Conservation (phyloP, 1,284 basidiomycete genomes). For the Farysia itapuensis region DNA sequence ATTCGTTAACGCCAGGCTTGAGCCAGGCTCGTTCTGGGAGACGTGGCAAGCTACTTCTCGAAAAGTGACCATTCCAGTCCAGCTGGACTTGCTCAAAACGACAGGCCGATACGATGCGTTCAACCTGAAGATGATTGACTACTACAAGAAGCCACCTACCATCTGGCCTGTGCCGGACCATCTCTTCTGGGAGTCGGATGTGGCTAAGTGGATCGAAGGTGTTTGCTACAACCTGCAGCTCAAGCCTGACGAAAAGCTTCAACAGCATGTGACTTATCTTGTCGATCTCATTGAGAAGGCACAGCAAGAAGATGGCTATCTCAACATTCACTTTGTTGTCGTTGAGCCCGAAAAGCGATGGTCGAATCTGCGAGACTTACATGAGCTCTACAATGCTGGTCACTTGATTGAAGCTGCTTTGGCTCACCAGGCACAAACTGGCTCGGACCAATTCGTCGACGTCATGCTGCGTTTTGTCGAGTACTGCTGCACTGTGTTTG, state of each 20-base stretch:
- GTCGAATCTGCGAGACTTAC: conserved; percentile 17
- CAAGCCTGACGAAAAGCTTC: conserved; percentile 3
- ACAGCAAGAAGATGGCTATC: conserved; percentile 19
- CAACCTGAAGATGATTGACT: conserved; percentile 12
- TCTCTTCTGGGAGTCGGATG: conserved; percentile 26
- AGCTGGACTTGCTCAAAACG: conserved; percentile 11
- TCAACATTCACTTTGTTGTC: conserved; percentile 27
- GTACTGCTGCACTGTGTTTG: conserved; percentile 17
- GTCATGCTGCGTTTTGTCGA: conserved; percentile 28
- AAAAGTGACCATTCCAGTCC: conserved; percentile 12
- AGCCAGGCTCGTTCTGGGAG: conserved; percentile 11
- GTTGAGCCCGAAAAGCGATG: conserved; percentile 16
- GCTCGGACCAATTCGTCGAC: conserved; percentile 7
- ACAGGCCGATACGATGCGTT: conserved; percentile 23
- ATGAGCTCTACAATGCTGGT: conserved; percentile 29
- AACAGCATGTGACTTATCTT: conserved; percentile 9
- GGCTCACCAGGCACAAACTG: conserved; percentile 9
- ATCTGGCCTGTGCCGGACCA: conserved; percentile 23
- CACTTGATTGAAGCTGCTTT: conserved; percentile 19
- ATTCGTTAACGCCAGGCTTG: conserved; percentile 3
- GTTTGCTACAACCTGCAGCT: conserved; percentile 10
- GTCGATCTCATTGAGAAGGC: conserved; percentile 12
- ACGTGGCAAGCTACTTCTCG: conserved; percentile 9
- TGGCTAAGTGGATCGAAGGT: conserved; percentile 19
- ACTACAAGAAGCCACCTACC: conserved; percentile 4